Evolutionary conservation across 2,329 filamentous ascomycete genomes (phyloP).

Genomic region (Tolypocladium nubicola): DNA sequence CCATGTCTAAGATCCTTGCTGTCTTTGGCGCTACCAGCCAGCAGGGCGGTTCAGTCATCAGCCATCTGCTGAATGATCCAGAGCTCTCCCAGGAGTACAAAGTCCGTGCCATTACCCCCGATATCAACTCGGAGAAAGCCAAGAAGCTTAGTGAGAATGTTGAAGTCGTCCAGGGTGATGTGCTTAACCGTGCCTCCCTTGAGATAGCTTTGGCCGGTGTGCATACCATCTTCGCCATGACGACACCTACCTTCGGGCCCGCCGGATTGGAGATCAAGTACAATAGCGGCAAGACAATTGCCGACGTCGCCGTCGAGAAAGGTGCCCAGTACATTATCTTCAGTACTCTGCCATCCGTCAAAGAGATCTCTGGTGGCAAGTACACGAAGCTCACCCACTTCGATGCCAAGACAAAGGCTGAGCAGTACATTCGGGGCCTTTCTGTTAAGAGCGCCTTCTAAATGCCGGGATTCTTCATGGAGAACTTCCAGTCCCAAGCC

Average conservation of each 20-base stretch:
- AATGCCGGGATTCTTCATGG: constrained; percentile 30
- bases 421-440: constrained; percentile 38
- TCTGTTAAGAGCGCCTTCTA: constrained; percentile 32
- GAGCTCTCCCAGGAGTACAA: constrained; percentile 32
- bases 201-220: constrained; percentile 28
- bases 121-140: constrained; percentile 22
- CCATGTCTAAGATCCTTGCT: constrained; percentile 25
- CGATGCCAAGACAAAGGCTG: constrained; percentile 40
- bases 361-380: constrained; percentile 22
- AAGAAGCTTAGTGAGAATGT: constrained; percentile 17
- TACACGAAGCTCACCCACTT: constrained; percentile 28
- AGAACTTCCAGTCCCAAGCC: constrained; percentile 19
- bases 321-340: constrained; percentile 28
- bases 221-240: constrained; percentile 39
- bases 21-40: constrained; percentile 43
- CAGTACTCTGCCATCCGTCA: constrained; percentile 24
- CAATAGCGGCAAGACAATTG: constrained; percentile 27
- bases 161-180: constrained; percentile 28
- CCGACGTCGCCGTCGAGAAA: constrained; percentile 25
- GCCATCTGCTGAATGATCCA: constrained; percentile 31
- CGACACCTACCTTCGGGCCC: constrained; percentile 27
- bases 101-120: constrained; percentile 40
- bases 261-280: constrained; percentile 19
- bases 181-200: constrained; percentile 26
- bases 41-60: constrained; percentile 38